Conservation (phyloP, 345 rosid genomes). For the Sisymbrium altissimum region DNA sequence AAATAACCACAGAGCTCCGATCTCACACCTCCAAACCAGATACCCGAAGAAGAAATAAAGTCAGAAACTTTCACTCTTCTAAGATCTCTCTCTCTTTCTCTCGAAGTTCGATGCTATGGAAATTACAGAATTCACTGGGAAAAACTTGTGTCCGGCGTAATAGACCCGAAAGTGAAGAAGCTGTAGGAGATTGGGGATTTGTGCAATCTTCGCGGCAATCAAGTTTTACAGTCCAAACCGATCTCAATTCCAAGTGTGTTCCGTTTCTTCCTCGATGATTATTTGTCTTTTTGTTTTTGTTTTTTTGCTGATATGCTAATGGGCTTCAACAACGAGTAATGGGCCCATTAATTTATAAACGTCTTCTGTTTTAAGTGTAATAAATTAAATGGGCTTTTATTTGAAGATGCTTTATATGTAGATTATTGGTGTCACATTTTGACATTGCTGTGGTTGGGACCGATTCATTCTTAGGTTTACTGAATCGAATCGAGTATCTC, state of each 20-base stretch:
- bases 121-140: neutral
- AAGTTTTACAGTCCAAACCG: slow-evolving; percentile 12
- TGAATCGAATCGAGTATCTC: too few relatives aligned
- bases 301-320: neutral
- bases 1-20: slow-evolving; percentile 6
- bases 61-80: slow-evolving; percentile 9
- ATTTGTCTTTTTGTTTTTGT: neutral
- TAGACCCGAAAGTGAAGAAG: neutral
- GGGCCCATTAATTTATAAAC: neutral
- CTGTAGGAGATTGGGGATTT: neutral
- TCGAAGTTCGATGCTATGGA: neutral
- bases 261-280: neutral
- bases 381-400: neutral
- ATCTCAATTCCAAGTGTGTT: slow-evolving; percentile 14
- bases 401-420: neutral
- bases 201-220: slow-evolving; percentile 27
- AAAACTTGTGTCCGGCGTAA: neutral
- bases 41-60: neutral
- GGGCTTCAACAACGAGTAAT: neutral
- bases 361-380: neutral
- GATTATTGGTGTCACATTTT: too few relatives aligned
- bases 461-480: too few relatives aligned
- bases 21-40: slow-evolving; percentile 4
- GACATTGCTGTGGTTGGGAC: too few relatives aligned
- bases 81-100: slow-evolving; percentile 5